Percentiles rank a stretch among this genome's conserved stretches.
Conservation (phyloP, 306 rosid genomes). For the Quercus ilex region DNA sequence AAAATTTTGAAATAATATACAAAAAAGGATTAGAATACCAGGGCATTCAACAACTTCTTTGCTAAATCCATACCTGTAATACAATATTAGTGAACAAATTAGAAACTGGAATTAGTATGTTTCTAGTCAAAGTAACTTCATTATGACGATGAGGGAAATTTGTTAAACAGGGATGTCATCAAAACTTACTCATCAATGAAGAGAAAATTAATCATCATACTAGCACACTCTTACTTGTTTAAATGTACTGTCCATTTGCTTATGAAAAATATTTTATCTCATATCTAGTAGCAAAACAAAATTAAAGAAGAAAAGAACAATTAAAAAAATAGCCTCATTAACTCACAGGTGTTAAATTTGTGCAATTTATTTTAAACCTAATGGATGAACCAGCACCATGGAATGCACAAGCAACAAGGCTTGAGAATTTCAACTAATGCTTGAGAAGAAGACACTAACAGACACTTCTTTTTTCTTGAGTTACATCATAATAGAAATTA, state of each 20-base stretch:
- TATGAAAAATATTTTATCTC: neutral
- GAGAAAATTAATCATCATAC: neutral
- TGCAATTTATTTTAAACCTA: neutral
- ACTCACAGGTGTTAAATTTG: neutral
- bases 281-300: neutral
- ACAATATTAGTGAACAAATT: constrained; percentile 14
- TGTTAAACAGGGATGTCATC: neutral
- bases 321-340: neutral
- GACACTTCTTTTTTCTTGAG: neutral
- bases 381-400: neutral
- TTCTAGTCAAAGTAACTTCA: neutral
- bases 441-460: neutral
- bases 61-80: constrained; percentile 85
- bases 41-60: constrained; percentile 90
- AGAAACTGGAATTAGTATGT: neutral
- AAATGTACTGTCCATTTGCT: neutral
- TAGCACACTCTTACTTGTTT: neutral
- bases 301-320: neutral
- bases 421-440: neutral
- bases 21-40: constrained; percentile 40
- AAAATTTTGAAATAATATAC: neutral
- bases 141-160: neutral
- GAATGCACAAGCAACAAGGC: constrained; percentile 14
- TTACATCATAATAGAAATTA: neutral
- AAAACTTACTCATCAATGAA: neutral